phyloP scores from a whole-genome alignment of 805 yeast species.

The Kazachstania viticola region DNA sequence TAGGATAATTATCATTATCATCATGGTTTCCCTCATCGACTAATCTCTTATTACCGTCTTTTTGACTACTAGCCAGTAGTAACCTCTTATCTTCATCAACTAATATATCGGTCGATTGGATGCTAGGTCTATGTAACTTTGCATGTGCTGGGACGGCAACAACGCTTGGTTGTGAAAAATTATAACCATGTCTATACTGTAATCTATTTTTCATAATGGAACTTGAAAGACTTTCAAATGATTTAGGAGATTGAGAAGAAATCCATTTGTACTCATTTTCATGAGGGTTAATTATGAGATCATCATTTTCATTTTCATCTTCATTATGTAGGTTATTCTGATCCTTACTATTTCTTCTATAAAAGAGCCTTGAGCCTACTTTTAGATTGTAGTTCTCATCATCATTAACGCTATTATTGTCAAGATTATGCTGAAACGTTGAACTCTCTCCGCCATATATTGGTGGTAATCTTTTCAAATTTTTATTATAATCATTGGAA shows the following conservation, averaged over 20 bases:
- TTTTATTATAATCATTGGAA: slow-evolving; percentile 6
- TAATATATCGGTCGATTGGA: slow-evolving; percentile 12
- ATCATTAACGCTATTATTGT: no score
- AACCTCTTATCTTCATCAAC: slow-evolving; percentile 5
- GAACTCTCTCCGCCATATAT: slow-evolving; percentile 4
- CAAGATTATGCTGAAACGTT: slow-evolving; percentile 1
- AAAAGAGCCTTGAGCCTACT: no score
- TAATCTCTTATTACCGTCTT: slow-evolving; percentile 1
- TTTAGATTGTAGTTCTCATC: slow-evolving; percentile 3
- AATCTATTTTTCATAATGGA: slow-evolving; percentile 16
- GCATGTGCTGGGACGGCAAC: slow-evolving; percentile 26
- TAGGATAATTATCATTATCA: no score
- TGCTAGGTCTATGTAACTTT: slow-evolving; percentile 21
- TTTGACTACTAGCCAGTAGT: slow-evolving; percentile 1
- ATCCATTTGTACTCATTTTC: slow-evolving; percentile 1
- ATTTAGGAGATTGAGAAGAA: slow-evolving; percentile 17
- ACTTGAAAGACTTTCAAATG: slow-evolving; percentile 19
- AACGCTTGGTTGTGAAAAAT: slow-evolving; percentile 24
- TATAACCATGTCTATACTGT: slow-evolving; percentile 16
- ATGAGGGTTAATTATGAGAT: slow-evolving; percentile 8
- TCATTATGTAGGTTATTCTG: no score
- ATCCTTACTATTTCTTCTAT: no score
- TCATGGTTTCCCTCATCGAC: slow-evolving; percentile 1
- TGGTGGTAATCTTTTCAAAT: slow-evolving; percentile 2
- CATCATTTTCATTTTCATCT: slow-evolving; percentile 13